A percentile compares a stretch with the other conserved stretches of the same genome.
These are phyloP conservation scores for Mycosphaerella arachidis DNA, from an alignment of 2,329 filamentous ascomycete species.

Conservation along the genomic window DNA sequence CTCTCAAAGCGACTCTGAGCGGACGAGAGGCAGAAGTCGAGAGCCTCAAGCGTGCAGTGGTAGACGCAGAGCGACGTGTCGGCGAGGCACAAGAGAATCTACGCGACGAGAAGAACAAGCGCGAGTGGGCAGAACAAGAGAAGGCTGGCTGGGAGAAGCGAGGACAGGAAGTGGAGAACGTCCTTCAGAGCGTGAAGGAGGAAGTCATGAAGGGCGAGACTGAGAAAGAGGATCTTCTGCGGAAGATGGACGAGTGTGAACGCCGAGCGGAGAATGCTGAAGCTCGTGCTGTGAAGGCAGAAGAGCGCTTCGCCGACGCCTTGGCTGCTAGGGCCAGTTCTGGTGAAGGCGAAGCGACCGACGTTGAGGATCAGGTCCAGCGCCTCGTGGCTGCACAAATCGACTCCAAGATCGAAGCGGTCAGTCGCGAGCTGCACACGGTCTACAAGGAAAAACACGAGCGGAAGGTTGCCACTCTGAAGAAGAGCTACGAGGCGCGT, in stretches of 20 bases:
- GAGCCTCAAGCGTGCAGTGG: slow-evolving; percentile 79
- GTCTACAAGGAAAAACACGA: slow-evolving; percentile 98
- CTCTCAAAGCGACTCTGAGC: slow-evolving; percentile 83
- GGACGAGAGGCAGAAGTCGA: slow-evolving; percentile 90
- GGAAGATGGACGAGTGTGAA: slow-evolving; percentile 72
- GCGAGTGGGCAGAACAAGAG: slow-evolving; percentile 69
- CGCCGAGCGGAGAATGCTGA: slow-evolving; percentile 69
- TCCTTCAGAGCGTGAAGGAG: slow-evolving; percentile 73
- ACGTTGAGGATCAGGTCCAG: slow-evolving; percentile 43
- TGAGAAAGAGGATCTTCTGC: slow-evolving; percentile 75
- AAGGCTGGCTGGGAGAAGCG: slow-evolving; percentile 80
- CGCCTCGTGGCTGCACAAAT: slow-evolving; percentile 59
- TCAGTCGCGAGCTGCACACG: slow-evolving; percentile 75
- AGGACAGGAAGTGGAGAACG: slow-evolving; percentile 77
- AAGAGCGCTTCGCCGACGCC: slow-evolving; percentile 60
- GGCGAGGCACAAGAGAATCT: slow-evolving; percentile 80
- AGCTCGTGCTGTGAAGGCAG: slow-evolving; percentile 68
- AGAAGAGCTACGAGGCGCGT: slow-evolving; percentile 72
- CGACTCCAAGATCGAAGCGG: slow-evolving; percentile 78
- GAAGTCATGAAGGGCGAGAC: slow-evolving; percentile 73
- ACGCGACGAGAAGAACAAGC: slow-evolving; percentile 67
- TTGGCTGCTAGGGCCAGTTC: slow-evolving; percentile 28
- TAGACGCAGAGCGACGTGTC: slow-evolving; percentile 86
- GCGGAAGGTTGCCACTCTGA: slow-evolving; percentile 87
- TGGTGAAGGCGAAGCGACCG: slow-evolving; percentile 29